phyloP scores from a whole-genome alignment of 176 grass and related monocot species.

The Secale cereale region DNA sequence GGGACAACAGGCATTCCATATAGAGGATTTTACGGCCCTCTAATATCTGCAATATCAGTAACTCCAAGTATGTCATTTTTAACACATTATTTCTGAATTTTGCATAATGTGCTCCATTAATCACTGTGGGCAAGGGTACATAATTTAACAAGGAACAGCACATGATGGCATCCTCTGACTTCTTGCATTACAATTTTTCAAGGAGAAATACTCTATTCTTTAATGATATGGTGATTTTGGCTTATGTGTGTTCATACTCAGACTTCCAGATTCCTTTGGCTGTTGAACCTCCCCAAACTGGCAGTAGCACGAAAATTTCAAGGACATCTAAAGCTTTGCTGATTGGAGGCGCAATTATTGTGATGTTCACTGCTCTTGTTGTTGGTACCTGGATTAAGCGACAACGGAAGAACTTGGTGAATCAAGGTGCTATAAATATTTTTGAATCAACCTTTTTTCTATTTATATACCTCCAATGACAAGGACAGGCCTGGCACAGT shows the following conservation, averaged over 20 bases:
- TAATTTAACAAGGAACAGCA: not conserved
- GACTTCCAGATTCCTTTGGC: constrained; percentile 48
- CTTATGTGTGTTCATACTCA: constrained; percentile 30
- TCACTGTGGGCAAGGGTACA: not conserved
- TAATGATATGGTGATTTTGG: constrained; percentile 20
- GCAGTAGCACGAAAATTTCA: constrained; percentile 10
- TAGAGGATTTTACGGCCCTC: constrained; percentile 83
- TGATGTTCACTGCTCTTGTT: constrained; percentile 42
- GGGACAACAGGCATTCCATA: constrained; percentile 83
- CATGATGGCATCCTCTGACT: not conserved
- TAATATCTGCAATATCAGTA: constrained; percentile 97
- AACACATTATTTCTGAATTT: constrained; percentile 16
- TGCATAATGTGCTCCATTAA: not conserved
- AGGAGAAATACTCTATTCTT: not conserved
- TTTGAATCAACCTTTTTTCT: constrained; percentile 11
- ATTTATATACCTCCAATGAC: not conserved
- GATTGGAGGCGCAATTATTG: constrained; percentile 46
- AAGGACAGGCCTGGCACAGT: not conserved
- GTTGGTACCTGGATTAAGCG: constrained; percentile 43
- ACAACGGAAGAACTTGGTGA: constrained; percentile 29
- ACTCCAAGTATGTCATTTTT: constrained; percentile 62
- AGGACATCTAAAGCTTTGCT: constrained; percentile 30
- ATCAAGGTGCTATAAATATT: constrained; percentile 57
- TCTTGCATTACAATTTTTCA: not conserved
- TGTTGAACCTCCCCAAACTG: constrained; percentile 27